Base-by-base conservation (phyloP, 352 stramenopile genomes). In the Phytophthora tubulina region DNA sequence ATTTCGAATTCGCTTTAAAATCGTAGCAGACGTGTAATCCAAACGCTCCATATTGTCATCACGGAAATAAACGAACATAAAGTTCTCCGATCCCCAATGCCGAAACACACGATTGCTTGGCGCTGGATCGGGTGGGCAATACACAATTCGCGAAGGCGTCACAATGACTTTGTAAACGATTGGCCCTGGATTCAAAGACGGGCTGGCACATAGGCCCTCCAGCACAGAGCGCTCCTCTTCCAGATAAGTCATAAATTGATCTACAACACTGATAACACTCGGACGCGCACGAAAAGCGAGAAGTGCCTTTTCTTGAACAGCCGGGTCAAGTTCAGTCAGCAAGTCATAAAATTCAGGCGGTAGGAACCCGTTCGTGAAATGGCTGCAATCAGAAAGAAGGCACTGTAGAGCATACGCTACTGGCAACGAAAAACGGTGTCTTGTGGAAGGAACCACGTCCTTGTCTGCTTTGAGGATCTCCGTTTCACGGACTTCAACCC, bases 21-120 rank as follows among this genome's bases (percentile, higher is more conserved):
- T 78, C 2, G 50, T 56, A 10, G 15, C 7, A 39, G 85, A 75
- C 0, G 70, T 76, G 62, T 89, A 92, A 11, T 95, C 84, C 36
- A 93, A 68, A 10, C 84, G 79, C 52, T 93, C 84, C 60, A 84
- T 86, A 41, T 90, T 92, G 63, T 95, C 88, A 63, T 95, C 88
- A 8, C 88, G 86, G 38, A 95, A 95, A 60, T 95, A 91, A 35
- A 93, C 84, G 44, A 92, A 91, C 73, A 95, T 84, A 48, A 95
- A 95, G n/a, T 95, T 85, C 11, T 86, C 65, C 0, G 88, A 73
- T 3, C 80, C 83, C 67, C 88, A 93, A 32, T 88, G 73, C 0
- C 88, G 85, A 51, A 92, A 93, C 4, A 95, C 82, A 0, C 86
- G 88, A 71, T 95, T 95, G 6, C 57, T 65, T 31, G 86, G 80